Percentiles rank a stretch among this genome's conserved stretches.
These are phyloP conservation scores for Albugo laibachii DNA, from an alignment of 352 stramenopile species.

Conservation along the genomic window DNA sequence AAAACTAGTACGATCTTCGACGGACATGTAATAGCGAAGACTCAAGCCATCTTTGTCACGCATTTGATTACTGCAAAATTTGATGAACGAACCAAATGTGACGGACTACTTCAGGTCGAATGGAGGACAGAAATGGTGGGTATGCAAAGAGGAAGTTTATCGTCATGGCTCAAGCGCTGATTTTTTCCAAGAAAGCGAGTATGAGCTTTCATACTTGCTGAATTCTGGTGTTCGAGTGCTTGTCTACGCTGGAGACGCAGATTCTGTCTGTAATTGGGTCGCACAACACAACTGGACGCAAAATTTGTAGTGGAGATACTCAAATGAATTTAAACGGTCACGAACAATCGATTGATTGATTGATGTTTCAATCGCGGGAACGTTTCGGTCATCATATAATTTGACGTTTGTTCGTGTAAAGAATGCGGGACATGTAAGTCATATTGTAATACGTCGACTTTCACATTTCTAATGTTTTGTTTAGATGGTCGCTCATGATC, in stretches of 20 bases:
- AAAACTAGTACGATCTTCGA: slow-evolving; percentile 56
- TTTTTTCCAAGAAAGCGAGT: slow-evolving; percentile 31
- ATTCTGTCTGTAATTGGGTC: slow-evolving; percentile 51
- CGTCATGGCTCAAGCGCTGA: slow-evolving; percentile 13
- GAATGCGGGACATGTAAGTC: slow-evolving; percentile 44
- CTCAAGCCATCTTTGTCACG: slow-evolving; percentile 31
- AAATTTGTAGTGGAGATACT: slow-evolving; percentile 20
- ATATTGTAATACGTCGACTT: neutral
- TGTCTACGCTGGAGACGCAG: slow-evolving; percentile 43
- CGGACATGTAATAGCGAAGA: slow-evolving; percentile 28
- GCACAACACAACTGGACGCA: slow-evolving; percentile 45
- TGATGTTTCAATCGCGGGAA: slow-evolving; percentile 13
- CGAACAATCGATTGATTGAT: slow-evolving; percentile 7
- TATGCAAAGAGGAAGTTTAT: slow-evolving; percentile 19
- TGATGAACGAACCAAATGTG: slow-evolving; percentile 23
- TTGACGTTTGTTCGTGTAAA: slow-evolving; percentile 51
- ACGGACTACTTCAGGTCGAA: slow-evolving; percentile 19
- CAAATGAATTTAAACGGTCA: slow-evolving; percentile 12
- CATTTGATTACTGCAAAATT: slow-evolving; percentile 29
- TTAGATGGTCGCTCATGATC: slow-evolving; percentile 64
- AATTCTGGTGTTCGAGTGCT: slow-evolving; percentile 42
- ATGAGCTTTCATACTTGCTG: slow-evolving; percentile 23
- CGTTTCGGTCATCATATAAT: slow-evolving; percentile 19
- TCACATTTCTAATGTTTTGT: neutral
- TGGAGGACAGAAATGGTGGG: slow-evolving; percentile 13